These are phyloP conservation scores for Sphaerulina vaccinii DNA, from an alignment of 2,329 filamentous ascomycete genomes.

Conservation along the genomic window DNA sequence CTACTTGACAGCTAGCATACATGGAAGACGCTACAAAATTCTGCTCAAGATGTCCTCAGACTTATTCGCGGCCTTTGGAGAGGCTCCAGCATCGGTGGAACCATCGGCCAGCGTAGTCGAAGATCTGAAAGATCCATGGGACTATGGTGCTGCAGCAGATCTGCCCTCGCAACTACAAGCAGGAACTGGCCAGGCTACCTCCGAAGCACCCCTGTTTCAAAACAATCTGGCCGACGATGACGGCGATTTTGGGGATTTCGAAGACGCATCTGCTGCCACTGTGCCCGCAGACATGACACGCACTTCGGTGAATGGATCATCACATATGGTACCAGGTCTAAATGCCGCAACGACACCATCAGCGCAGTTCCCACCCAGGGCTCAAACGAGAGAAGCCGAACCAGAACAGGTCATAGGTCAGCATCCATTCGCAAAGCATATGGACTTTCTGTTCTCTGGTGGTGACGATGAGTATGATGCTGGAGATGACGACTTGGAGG, in stretches of 20 bases:
- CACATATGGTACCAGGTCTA: constrained; percentile 16
- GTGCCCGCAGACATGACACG: not conserved
- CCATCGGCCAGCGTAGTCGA: not conserved
- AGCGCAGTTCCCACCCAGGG: constrained; percentile 13
- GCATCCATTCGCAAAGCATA: constrained; percentile 37
- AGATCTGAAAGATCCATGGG: not conserved
- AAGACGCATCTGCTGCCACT: constrained; percentile 38
- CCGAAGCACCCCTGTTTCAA: not conserved
- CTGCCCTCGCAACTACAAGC: not conserved
- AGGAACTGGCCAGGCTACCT: not conserved
- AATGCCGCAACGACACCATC: not conserved
- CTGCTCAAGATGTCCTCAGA: constrained; percentile 51
- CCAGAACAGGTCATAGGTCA: constrained; percentile 22
- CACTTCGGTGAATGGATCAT: not conserved
- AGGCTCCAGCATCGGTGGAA: constrained; percentile 10
- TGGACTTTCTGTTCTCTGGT: constrained; percentile 37
- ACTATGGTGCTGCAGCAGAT: not conserved
- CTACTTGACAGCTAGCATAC: too few relatives aligned
- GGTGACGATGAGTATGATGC: constrained; percentile 38
- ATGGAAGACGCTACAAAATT: not conserved
- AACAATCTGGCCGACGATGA: constrained; percentile 36
- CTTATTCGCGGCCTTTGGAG: constrained; percentile 53
- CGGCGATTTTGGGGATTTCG: constrained; percentile 57
- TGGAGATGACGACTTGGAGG: constrained; percentile 35
- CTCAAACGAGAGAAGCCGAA: constrained; percentile 6